Base-by-base conservation (phyloP, 2,329 filamentous ascomycete species). In the Ceratocystis alfenasii region DNA sequence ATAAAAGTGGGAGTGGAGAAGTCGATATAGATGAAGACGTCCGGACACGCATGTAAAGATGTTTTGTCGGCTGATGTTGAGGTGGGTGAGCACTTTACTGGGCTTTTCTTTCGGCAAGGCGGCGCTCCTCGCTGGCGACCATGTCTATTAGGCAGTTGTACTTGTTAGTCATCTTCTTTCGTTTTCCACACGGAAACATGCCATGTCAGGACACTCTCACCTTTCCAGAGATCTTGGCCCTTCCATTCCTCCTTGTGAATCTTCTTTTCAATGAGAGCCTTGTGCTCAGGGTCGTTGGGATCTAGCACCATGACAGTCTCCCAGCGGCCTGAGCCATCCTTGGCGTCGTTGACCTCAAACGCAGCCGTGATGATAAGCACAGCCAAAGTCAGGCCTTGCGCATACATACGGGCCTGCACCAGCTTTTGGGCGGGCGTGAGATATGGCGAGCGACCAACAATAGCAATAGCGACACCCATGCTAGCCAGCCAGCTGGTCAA, bases 341-440 rank as follows among this genome's bases (percentile, higher is more conserved):
- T 86, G 70, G 87, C 88, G 76, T 99, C 94, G 65, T 76, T 77
- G 69, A 83, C 80, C 83, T 96, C 92, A 71, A 96, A 88, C 10
- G 85, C 88, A 60, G 93, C 90, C 41, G 86, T 88, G 66, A 89
- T 85, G 73, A 95, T 83, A 66, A 96, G 80, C 63, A 96, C 90
- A 69, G 87, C 88, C 60, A 96, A 79, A 4, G 92, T 95, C 71
- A 95, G 78, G 5, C 89, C 90, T 79, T 96, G 92, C 2, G 92
- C 92, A 76, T 96, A 96, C 70, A 96, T 88, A 83, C 92, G 87
- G 28, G 91, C 92, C 81, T 96, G 92, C 17, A 96, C 92, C 25
- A 96, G 78, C 81, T 96, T 96, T 80, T 96, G 92, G 68, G 83
- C 78, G 1, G 85, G 86, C 62, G 82, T 84, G 60, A 95, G 80